A percentile compares a stretch with the other conserved stretches of the same genome.
These are phyloP conservation scores for Sanguinoderma infundibulare DNA, from an alignment of 1,284 basidiomycete species.

Conservation along the genomic window DNA sequence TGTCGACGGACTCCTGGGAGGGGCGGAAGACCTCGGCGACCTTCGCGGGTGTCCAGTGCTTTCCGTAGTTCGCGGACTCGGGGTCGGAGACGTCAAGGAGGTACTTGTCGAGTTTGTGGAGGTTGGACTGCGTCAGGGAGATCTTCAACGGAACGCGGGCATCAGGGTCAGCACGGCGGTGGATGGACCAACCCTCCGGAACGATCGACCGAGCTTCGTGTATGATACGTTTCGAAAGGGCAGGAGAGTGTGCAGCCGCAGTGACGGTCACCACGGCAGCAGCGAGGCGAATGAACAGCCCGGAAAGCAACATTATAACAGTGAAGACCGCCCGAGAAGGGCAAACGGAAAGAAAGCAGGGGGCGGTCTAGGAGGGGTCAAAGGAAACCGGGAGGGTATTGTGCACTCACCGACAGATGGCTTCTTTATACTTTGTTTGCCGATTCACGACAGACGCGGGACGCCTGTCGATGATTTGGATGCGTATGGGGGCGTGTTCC, in stretches of 20 bases:
- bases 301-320: constrained; percentile 12
- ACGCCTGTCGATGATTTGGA: too few relatives aligned
- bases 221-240: constrained; percentile 31
- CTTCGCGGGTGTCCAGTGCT: constrained; percentile 44
- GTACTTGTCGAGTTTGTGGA: constrained; percentile 44
- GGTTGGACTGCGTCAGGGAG: constrained; percentile 47
- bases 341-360: neutral
- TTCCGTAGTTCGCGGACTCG: constrained; percentile 43
- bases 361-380: neutral
- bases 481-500: too few relatives aligned
- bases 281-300: constrained; percentile 5
- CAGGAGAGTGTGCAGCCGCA: neutral
- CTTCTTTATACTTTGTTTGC: neutral
- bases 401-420: neutral
- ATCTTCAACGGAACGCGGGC: constrained; percentile 45
- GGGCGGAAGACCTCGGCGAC: constrained; percentile 49
- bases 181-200: constrained; percentile 41
- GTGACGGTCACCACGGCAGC: constrained; percentile 7
- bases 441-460: too few relatives aligned
- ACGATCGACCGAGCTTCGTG: constrained; percentile 41
- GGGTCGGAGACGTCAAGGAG: constrained; percentile 51
- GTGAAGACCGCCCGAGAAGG: neutral
- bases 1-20: constrained; percentile 41
- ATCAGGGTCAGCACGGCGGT: constrained; percentile 37
- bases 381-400: neutral